Base-by-base conservation (phyloP, 2,329 filamentous ascomycete genomes). In the Sarocladiaceae sp. region DNA sequence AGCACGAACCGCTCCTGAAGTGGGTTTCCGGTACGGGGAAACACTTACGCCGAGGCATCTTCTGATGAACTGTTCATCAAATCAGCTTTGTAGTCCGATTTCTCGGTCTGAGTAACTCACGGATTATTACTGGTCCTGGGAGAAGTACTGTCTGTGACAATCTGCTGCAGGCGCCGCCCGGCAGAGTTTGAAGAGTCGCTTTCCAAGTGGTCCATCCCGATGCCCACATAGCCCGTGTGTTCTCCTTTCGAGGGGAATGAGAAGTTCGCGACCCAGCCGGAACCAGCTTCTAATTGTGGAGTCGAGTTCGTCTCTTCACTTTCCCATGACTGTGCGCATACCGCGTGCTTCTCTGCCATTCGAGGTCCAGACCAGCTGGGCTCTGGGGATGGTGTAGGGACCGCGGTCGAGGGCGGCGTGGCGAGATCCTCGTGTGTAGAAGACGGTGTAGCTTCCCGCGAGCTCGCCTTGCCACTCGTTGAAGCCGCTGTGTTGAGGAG, bases 381-480 rank as follows among this genome's bases (percentile, higher is more conserved):
- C 40, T 43, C 40, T 32, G 40, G 40, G 26, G 40, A 43, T 5
- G 40, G 40, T n/a, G 40, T 43, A 12, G 40, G 40, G 33, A 43
- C 26, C 16, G 29, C 23, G 9, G 40, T 43, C 27, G 40, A 43
- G 6, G 40, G 19, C 13, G 40, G 40, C 19, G 40, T 43, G 9
- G 40, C 29, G n/a, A 32, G 26, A 13, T 43, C 40, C 19, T 33
- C 29, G 27, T 43, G 26, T 21, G 29, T 23, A 10, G 39, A 29
- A 20, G 26, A 29, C 33, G 40, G 40, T 43, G 40, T 27, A 18
- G 19, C 40, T 32, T 43, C 40, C 3, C 40, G 40, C 12, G 40
- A 43, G 4, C 21, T 29, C 9, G 37, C n/a, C 37, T 32, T 43
- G 26, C 29, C 26, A 13, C 18, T 43, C 26, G 10, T 41, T 24